Conservation (phyloP, 2,329 filamentous ascomycete genomes). For the Fusarium fracticaudum region DNA sequence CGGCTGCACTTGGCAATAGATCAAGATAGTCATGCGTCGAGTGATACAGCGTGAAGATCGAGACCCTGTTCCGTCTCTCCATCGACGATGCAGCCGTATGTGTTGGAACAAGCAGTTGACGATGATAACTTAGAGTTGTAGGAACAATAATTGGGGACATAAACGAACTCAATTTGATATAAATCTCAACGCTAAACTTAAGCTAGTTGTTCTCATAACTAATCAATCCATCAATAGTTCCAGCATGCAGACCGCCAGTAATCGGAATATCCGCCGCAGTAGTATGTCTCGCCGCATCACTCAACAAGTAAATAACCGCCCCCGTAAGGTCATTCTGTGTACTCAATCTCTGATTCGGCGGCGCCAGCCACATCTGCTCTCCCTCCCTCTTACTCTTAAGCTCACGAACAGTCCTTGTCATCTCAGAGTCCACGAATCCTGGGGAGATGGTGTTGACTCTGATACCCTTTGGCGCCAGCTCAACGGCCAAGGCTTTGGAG, state of each 20-base stretch:
- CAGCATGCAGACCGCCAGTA: conserved; percentile 55
- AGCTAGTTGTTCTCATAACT: conserved; percentile 42
- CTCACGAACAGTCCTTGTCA: conserved; percentile 46
- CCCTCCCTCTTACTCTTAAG: conserved; percentile 47
- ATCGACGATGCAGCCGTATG: background rate
- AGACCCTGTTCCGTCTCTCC: too few relatives aligned
- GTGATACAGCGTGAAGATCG: background rate
- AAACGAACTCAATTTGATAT: background rate
- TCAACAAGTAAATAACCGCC: conserved; percentile 54
- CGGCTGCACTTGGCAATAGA: background rate
- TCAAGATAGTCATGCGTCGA: too few relatives aligned
- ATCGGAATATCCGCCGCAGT: conserved; percentile 56
- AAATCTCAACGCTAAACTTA: background rate
- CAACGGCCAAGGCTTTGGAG: conserved; percentile 50
- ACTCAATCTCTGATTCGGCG: conserved; percentile 52
- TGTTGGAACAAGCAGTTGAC: background rate
- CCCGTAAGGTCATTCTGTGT: conserved; percentile 54
- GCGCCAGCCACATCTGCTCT: conserved; percentile 51
- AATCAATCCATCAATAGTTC: conserved; percentile 50
- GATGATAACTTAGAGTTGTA: too few relatives aligned
- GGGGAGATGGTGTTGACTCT: conserved; percentile 53
- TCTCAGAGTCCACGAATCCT: conserved; percentile 51
- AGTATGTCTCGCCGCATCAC: conserved; percentile 55
- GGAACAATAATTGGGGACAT: background rate
- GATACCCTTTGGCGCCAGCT: conserved; percentile 50